phyloP scores from a whole-genome alignment of 78 protist species.

The Monosiga brevicollis region DNA sequence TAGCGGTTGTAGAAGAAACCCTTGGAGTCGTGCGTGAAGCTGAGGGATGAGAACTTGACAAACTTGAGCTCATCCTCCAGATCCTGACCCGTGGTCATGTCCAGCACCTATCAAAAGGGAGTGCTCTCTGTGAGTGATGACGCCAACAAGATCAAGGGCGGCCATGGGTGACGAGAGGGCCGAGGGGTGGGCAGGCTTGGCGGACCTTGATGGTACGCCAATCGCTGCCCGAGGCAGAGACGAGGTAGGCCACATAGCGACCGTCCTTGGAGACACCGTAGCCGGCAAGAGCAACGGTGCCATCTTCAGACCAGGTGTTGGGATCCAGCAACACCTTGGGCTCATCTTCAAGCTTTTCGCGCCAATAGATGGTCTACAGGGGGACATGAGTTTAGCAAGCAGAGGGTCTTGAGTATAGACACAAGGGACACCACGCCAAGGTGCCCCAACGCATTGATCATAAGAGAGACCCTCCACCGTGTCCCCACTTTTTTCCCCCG shows the following conservation, averaged over 20 bases:
- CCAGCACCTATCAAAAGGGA: not conserved
- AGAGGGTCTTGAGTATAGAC: not conserved
- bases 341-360: not conserved
- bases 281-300: constrained; percentile 27
- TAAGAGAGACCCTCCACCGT: not conserved
- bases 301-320: constrained; percentile 37
- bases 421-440: not conserved
- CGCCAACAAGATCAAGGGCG: not conserved
- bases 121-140: not conserved
- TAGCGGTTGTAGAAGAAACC: constrained; percentile 62
- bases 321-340: constrained; percentile 40
- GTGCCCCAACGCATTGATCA: not conserved
- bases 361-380: not conserved
- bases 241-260: constrained; percentile 31
- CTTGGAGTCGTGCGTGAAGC: constrained; percentile 50
- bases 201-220: constrained; percentile 43
- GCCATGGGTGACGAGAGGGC: not conserved
- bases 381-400: not conserved
- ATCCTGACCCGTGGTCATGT: not conserved
- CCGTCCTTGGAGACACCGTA: constrained; percentile 1
- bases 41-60: constrained; percentile 56
- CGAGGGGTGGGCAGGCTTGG: not conserved
- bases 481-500: not conserved
- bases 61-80: constrained; percentile 56
- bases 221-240: constrained; percentile 57